Evolutionary conservation across 805 yeast species (phyloP), one percentile per base, ranked within the genome.

Genomic region (Wickerhamiella azyma): DNA sequence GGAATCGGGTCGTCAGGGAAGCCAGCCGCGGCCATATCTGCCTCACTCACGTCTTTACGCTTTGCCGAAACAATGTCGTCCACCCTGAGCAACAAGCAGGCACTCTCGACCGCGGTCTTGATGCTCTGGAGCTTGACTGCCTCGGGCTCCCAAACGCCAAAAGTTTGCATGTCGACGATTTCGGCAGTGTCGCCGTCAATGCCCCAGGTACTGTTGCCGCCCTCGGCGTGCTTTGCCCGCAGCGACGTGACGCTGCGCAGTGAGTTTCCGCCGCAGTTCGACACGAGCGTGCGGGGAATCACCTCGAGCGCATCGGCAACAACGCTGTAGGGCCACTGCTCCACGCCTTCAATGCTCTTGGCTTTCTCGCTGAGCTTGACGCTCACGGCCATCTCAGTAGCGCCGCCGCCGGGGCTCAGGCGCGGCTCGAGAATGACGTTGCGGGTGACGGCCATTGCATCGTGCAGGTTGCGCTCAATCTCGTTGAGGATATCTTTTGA

Each of bases 141-240:
- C 68, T 89, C 96, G 16, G 99, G 99, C 69, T 92, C 99, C 98
- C 98, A 92, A 53, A 92, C 81, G 26, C 99, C 98, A 64, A 86
- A 89, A 26, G 77, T 81, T 53, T 81, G 76, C 99, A 92, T 92
- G 62, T 92, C 96, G 24, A 84, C 96, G 48, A 92, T 75, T 66
- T 83, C 85, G 54, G 98, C 98, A 49, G 72, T 70, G 54, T 89
- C 95, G 54, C 99, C 99, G 62, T 92, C 94, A 49, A 92, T 77
- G 60, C 99, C 99, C 65, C 70, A 82, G 0, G 95, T 82, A 60
- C 71, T 71, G 37, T 74, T 72, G 42, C 96, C 97, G 19, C 37
- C 37, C 59, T 81, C 79, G 9, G 97, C 96, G 60, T 92, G 99
- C 63, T 86, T 85, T 33, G 98, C 96, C 68, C 98, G 80, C 60